A percentile compares a stretch with the other conserved stretches of the same genome.
phyloP scores from a whole-genome alignment of 2,329 filamentous ascomycete species.

The Clarireedia monteithiana region DNA sequence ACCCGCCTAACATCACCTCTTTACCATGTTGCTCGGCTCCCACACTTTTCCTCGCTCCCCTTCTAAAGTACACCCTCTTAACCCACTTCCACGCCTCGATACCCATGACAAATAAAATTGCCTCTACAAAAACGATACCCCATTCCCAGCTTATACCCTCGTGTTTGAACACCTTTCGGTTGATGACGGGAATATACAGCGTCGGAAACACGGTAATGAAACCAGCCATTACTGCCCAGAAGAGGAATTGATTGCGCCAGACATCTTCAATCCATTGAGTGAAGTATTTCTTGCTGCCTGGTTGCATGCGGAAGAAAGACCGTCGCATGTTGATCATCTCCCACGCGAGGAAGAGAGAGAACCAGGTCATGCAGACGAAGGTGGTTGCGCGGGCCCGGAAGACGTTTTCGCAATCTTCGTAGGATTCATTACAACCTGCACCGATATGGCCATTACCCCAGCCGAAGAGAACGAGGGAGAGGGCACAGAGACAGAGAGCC shows the following conservation, averaged over 20 bases:
- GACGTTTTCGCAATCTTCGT: conserved; percentile 50
- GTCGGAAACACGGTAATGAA: conserved; percentile 50
- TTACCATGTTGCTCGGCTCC: neutral
- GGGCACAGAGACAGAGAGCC: conserved; percentile 54
- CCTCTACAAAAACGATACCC: conserved; percentile 56
- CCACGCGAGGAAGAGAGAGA: conserved; percentile 70
- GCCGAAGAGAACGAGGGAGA: conserved; percentile 56
- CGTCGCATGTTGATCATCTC: conserved; percentile 67
- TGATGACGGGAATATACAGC: conserved; percentile 62
- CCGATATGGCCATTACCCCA: conserved; percentile 51
- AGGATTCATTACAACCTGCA: conserved; percentile 50
- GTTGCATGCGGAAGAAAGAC: conserved; percentile 69
- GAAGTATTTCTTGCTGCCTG: conserved; percentile 49
- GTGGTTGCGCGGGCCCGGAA: conserved; percentile 67
- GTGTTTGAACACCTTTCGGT: conserved; percentile 58
- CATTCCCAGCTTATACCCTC: conserved; percentile 61
- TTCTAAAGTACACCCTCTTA: conserved; percentile 39
- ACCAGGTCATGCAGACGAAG: conserved; percentile 70
- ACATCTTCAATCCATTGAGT: conserved; percentile 61
- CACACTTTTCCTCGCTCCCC: neutral
- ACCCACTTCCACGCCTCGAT: conserved; percentile 60
- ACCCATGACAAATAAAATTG: conserved; percentile 54
- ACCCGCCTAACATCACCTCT: conserved; percentile 23
- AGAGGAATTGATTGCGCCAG: conserved; percentile 66
- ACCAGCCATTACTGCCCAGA: conserved; percentile 53